Base-by-base conservation (phyloP, 371 early-diverging fungal species). In the Mortierella sp. region DNA sequence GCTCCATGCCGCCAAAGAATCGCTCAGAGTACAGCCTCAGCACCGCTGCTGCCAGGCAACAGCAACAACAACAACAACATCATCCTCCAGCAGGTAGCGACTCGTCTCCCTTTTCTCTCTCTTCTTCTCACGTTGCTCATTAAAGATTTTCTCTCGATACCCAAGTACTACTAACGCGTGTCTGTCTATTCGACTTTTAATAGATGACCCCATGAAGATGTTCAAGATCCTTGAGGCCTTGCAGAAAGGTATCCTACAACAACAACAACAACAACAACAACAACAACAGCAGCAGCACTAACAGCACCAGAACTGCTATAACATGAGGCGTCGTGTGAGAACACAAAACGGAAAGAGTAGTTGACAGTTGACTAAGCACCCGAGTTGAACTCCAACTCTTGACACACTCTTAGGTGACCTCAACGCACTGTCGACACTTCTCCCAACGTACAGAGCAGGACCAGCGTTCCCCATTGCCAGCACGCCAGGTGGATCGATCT, bases 141-240 rank as follows among this genome's bases (percentile, higher is more conserved):
- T 22, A 50, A 50, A 50, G 50, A 50, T n/a, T n/a, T n/a, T n/a
- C n/a, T n/a, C n/a, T n/a, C n/a, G n/a, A n/a, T n/a, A n/a, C n/a
- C n/a, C n/a, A n/a, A n/a, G n/a, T n/a, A n/a, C n/a, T n/a, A 47
- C 47, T 47, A 47, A 47, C 47, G 47, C 47, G 47, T 45, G 45
- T 47, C 22, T 47, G 19, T 19, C 37, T 31, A n/a, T 1, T 5
- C 29, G 47, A 67, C 13, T 41, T 2, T 29, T 2, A 24, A 6
- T 71, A 77, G 83, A 83, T 72, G 83, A 83, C 63, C 83, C 83
- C 64, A 78, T 78, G 79, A 83, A 83, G 70, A 78, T 76, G 83
- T 67, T 83, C 75, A 83, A 83, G 76, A 83, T 83, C 48, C 79
- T 83, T 7, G 83, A 83, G 47, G 83, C 83, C 22, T 67, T 83